A percentile compares a stretch with the other conserved stretches of the same genome.
Conservation (phyloP, 768 basidiomycete genomes). For the Glaciozyma martinii region DNA sequence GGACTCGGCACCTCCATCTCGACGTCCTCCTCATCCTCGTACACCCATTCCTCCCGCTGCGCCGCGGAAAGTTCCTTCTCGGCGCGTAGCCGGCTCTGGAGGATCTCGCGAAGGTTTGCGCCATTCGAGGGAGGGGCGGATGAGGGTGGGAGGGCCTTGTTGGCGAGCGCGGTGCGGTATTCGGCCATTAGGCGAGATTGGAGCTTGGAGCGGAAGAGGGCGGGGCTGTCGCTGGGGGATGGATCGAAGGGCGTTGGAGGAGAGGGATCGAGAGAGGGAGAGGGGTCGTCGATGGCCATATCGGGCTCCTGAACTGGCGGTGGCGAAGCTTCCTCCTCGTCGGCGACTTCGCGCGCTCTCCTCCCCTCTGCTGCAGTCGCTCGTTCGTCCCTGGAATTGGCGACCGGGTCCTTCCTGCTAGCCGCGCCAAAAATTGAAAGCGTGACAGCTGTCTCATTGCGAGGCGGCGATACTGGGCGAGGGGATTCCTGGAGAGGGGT, state of each 20-base stretch:
- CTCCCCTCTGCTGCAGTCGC: background rate
- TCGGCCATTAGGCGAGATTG: conserved; percentile 22
- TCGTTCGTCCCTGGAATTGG: background rate
- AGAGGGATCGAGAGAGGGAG: background rate
- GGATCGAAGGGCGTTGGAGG: background rate
- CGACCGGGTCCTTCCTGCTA: background rate
- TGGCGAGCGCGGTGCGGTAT: conserved; percentile 19
- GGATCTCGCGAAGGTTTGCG: background rate
- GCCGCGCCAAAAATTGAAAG: conserved; percentile 25
- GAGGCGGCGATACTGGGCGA: background rate
- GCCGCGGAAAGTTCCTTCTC: conserved; percentile 10
- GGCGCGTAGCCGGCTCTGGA: conserved; percentile 5
- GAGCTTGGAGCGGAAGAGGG: conserved; percentile 14
- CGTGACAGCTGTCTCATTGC: background rate
- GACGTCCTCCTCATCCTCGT: background rate
- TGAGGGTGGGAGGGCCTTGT: background rate
- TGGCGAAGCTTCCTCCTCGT: too few relatives aligned
- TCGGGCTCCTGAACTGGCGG: too few relatives aligned
- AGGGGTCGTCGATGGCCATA: background rate
- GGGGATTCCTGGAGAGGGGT: background rate
- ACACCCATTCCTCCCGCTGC: background rate
- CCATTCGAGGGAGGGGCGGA: background rate
- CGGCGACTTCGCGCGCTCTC: background rate
- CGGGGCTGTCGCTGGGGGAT: background rate
- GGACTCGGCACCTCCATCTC: background rate